Conservation (phyloP, 2,329 filamentous ascomycete species). For the Microcyclosporella mali region DNA sequence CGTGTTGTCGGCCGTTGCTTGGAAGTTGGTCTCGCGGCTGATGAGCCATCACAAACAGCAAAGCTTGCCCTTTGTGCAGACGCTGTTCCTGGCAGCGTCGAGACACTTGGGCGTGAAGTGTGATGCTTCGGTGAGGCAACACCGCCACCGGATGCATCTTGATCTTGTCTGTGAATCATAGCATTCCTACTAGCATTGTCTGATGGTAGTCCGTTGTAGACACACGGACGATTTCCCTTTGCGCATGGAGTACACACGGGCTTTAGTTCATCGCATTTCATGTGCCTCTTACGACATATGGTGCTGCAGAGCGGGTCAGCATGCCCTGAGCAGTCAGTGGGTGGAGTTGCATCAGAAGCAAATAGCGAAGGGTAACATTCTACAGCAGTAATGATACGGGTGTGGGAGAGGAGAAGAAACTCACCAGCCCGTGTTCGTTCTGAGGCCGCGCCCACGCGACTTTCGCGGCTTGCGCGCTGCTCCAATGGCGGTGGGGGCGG, state of each 20-base stretch:
- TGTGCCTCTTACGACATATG: slow-evolving; percentile 36
- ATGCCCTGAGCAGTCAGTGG: not conserved
- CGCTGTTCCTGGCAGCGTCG: not conserved
- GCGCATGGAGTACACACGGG: slow-evolving; percentile 41
- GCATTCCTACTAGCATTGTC: not conserved
- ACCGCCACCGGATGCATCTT: not conserved
- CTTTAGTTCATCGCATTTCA: slow-evolving; percentile 48
- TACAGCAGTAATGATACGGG: not conserved
- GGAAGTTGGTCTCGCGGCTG: slow-evolving; percentile 5
- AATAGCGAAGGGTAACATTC: too few species aligned
- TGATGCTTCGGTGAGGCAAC: slow-evolving; percentile 2
- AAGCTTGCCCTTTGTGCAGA: slow-evolving; percentile 6
- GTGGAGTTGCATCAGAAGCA: too few species aligned
- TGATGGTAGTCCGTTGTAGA: slow-evolving; percentile 27
- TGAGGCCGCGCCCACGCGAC: slow-evolving; percentile 25
- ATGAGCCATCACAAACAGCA: not conserved
- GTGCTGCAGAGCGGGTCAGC: slow-evolving; percentile 14
- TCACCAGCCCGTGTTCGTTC: slow-evolving; percentile 20
- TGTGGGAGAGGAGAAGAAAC: not conserved
- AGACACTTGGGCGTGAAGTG: slow-evolving; percentile 1
- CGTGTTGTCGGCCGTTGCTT: slow-evolving; percentile 15
- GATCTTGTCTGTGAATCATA: not conserved
- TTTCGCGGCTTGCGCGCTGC: slow-evolving; percentile 22
- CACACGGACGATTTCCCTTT: slow-evolving; percentile 40
- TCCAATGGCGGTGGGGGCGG: not conserved